phyloP scores from a whole-genome alignment of 2,329 filamentous ascomycete species.

The Beauveria asiatica region DNA sequence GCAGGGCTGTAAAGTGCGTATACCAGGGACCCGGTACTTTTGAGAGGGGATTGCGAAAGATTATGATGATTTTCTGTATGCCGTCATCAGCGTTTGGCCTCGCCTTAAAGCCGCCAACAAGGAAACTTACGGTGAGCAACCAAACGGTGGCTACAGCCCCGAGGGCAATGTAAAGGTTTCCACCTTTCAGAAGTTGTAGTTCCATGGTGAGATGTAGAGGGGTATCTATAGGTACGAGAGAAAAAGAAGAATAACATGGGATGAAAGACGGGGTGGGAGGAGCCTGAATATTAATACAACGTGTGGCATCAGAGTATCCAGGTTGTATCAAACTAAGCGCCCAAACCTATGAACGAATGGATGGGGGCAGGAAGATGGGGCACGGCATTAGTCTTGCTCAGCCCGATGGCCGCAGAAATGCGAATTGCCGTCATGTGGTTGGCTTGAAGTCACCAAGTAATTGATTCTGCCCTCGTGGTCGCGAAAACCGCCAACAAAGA shows the following conservation, averaged over 20 bases:
- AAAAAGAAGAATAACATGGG: background rate
- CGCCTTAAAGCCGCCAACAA: too few species aligned
- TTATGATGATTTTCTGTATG: constrained; percentile 3
- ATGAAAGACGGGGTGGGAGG: background rate
- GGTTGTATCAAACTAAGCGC: background rate
- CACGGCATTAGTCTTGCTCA: background rate
- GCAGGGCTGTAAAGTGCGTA: constrained; percentile 16
- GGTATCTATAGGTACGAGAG: background rate
- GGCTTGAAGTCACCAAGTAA: background rate
- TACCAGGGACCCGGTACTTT: constrained; percentile 20
- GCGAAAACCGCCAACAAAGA: too few species aligned
- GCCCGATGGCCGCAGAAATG: constrained; percentile 2
- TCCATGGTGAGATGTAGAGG: background rate
- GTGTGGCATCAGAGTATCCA: background rate
- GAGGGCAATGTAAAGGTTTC: constrained; percentile 4
- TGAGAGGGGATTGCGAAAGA: constrained; percentile 9
- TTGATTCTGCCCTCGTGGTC: background rate
- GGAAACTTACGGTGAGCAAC: background rate
- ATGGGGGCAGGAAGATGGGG: background rate
- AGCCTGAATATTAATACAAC: constrained; percentile 4
- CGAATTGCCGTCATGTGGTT: background rate
- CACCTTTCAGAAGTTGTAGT: constrained; percentile 1
- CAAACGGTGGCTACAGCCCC: constrained; percentile 2
- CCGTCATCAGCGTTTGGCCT: background rate
- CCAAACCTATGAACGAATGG: background rate